Percentiles rank a stretch among this genome's conserved stretches.
Conservation (phyloP, 2,329 filamentous ascomycete genomes). For the Diaporthe sp. region DNA sequence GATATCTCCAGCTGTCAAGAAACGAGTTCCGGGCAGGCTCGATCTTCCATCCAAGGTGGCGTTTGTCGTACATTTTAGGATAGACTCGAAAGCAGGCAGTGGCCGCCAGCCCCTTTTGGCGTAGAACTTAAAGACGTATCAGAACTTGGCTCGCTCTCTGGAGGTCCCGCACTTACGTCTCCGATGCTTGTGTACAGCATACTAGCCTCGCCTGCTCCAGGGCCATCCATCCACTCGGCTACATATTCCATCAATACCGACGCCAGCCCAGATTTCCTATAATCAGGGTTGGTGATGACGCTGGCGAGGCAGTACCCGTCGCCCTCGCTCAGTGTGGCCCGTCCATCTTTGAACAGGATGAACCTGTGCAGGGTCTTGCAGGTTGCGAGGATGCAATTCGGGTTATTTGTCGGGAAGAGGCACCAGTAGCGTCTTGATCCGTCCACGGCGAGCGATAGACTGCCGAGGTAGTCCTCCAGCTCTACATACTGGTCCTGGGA, state of each 20-base stretch:
- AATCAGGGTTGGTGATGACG: constrained; percentile 17
- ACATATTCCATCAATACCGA: constrained; percentile 14
- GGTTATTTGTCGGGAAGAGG: constrained; percentile 6
- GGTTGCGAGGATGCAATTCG: constrained; percentile 19
- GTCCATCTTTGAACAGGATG: background rate
- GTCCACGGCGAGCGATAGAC: background rate
- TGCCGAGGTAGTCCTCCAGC: constrained; percentile 18
- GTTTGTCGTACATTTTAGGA: background rate
- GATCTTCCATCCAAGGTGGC: background rate
- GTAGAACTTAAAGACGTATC: constrained; percentile 2
- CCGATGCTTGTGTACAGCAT: constrained; percentile 28
- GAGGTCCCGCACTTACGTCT: background rate
- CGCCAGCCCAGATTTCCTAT: constrained; percentile 6
- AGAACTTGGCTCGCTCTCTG: background rate
- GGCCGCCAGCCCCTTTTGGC: constrained; percentile 17
- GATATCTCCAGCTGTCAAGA: background rate
- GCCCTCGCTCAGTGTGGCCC: background rate
- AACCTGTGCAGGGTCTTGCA: constrained; percentile 29
- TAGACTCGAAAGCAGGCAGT: constrained; percentile 2
- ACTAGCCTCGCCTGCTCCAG: constrained; percentile 4
- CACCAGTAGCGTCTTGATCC: constrained; percentile 9
- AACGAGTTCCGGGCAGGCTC: background rate
- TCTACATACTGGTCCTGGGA: constrained; percentile 19
- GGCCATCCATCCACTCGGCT: constrained; percentile 16
- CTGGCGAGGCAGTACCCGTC: constrained; percentile 28